Conservation (phyloP, 345 rosid species). For the Murraya koenigii region DNA sequence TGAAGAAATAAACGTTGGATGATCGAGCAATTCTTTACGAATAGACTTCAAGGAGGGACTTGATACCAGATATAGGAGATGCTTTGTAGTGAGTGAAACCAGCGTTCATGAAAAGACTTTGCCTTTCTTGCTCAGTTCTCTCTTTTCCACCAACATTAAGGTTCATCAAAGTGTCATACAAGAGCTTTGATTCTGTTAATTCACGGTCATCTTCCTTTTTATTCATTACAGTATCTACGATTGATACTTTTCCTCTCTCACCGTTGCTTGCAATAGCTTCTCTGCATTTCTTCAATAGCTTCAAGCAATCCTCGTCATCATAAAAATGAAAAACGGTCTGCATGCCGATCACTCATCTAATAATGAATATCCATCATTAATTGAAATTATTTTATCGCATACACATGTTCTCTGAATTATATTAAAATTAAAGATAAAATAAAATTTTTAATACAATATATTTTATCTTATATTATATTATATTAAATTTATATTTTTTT, state of each 20-base stretch:
- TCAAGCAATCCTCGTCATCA: conserved; percentile 45
- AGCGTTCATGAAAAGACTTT: conserved; percentile 27
- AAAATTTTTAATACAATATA: too few species aligned
- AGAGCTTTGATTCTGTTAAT: conserved; percentile 31
- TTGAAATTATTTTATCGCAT: too few species aligned
- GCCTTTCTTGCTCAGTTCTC: conserved; percentile 39
- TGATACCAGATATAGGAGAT: conserved; percentile 29
- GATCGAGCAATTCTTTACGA: background rate
- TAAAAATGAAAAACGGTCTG: conserved; percentile 40
- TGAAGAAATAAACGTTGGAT: background rate
- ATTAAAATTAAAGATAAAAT: too few species aligned
- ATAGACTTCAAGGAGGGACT: conserved; percentile 22
- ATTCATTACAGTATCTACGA: conserved; percentile 21
- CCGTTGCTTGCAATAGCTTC: conserved; percentile 23
- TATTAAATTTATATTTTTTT: too few species aligned
- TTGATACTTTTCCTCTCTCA: conserved; percentile 19
- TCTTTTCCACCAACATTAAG: conserved; percentile 27
- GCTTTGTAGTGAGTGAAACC: conserved; percentile 39
- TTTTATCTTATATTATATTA: too few species aligned
- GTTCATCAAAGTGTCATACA: conserved; percentile 44
- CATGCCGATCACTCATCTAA: background rate
- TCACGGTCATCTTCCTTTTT: conserved; percentile 20
- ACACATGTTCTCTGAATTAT: too few species aligned
- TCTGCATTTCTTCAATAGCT: conserved; percentile 39
- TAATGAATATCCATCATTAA: too few species aligned